These are phyloP conservation scores for Acacia acuminata DNA, from an alignment of 306 rosid species.

Conservation along the genomic window DNA sequence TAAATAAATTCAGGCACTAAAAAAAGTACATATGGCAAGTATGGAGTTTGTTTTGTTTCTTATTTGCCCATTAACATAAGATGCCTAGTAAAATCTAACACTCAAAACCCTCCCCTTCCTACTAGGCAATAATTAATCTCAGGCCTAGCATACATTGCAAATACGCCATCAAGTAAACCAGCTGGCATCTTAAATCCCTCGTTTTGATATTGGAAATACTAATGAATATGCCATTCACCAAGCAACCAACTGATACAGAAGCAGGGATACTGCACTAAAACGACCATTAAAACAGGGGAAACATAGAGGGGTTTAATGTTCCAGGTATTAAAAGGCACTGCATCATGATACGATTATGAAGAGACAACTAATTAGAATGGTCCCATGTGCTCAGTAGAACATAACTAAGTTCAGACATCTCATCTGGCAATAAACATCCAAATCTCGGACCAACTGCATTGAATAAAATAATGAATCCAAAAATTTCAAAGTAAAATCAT, in stretches of 20 bases:
- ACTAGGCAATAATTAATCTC: neutral
- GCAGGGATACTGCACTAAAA: neutral
- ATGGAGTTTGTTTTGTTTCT: neutral
- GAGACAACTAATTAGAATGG: neutral
- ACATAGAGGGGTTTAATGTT: neutral
- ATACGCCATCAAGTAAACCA: neutral
- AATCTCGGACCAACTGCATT: neutral
- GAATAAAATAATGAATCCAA: neutral
- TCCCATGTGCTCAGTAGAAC: neutral
- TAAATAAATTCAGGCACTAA: neutral
- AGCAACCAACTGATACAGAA: neutral
- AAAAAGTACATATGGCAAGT: neutral
- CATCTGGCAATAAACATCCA: neutral
- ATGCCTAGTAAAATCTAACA: neutral
- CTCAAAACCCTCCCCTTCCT: neutral
- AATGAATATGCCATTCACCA: neutral
- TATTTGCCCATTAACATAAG: neutral
- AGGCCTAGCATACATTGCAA: neutral
- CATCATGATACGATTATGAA: neutral
- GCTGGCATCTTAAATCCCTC: neutral
- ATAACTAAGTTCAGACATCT: neutral
- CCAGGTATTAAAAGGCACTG: neutral
- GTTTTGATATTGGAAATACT: neutral
- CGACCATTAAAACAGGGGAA: neutral
- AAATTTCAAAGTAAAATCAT: neutral